phyloP scores from a whole-genome alignment of 257 asterid genomes.

The Gardenia jasminoides region DNA sequence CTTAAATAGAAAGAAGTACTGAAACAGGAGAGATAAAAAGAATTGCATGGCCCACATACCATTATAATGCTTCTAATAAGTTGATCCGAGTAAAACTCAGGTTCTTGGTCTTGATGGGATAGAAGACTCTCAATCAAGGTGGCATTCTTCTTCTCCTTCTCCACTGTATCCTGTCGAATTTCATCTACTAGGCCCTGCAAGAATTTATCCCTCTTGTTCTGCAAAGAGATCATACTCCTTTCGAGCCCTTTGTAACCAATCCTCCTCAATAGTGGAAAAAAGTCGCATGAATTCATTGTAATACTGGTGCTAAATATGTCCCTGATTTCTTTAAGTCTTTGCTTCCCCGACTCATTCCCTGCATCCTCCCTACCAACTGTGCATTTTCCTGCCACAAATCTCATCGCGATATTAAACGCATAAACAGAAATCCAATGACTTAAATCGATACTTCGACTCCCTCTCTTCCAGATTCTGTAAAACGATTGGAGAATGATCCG shows the following conservation, averaged over 20 bases:
- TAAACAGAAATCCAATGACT: constrained; percentile 22
- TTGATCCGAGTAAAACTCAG: constrained; percentile 22
- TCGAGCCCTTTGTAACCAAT: neutral
- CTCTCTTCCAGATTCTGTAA: neutral
- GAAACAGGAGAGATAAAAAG: too few relatives aligned
- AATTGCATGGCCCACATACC: too few relatives aligned
- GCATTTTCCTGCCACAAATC: constrained; percentile 33
- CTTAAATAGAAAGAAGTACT: neutral
- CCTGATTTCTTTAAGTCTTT: constrained; percentile 25
- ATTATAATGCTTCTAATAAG: neutral
- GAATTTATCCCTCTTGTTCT: constrained; percentile 17
- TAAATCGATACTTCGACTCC: constrained; percentile 27
- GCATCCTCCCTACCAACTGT: constrained; percentile 33
- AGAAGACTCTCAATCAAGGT: neutral
- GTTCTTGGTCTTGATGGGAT: constrained; percentile 27
- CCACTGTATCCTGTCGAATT: neutral
- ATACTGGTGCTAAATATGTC: constrained; percentile 24
- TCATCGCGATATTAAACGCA: constrained; percentile 35
- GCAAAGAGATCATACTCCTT: constrained; percentile 13
- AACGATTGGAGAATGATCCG: constrained; percentile 20
- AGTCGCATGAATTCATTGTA: constrained; percentile 40
- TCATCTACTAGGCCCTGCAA: constrained; percentile 21
- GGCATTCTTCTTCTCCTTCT: neutral
- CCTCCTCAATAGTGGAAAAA: constrained; percentile 37
- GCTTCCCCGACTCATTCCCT: constrained; percentile 31